Conservation (phyloP, 2,329 filamentous ascomycete genomes). For the Simplicillium sp. region DNA sequence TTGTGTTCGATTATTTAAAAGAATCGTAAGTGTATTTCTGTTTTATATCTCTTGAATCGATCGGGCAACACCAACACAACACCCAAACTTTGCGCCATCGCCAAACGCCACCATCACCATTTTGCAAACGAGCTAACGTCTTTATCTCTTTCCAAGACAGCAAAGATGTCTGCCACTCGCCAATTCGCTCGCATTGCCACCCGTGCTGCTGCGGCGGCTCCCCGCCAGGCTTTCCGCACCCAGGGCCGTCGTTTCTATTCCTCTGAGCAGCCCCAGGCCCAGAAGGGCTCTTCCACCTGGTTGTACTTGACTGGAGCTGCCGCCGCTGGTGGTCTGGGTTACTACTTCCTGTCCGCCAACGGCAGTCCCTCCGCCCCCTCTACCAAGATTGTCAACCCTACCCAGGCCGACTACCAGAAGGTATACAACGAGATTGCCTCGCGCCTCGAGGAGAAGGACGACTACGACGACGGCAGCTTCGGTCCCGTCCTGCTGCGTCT, state of each 20-base stretch:
- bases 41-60: too few species aligned
- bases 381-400: constrained; percentile 58
- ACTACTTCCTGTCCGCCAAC: constrained; percentile 54
- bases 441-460: constrained; percentile 75
- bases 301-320: constrained; percentile 50
- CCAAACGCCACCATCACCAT: background rate
- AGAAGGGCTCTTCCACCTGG: constrained; percentile 35
- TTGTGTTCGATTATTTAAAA: constrained; percentile 1
- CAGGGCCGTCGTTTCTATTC: constrained; percentile 73
- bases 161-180: constrained; percentile 21
- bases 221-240: constrained; percentile 62
- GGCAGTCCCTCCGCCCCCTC: constrained; percentile 35
- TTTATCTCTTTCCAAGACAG: constrained; percentile 21
- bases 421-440: constrained; percentile 83
- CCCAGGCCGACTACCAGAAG: constrained; percentile 84
- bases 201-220: constrained; percentile 45
- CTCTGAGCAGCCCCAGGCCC: constrained; percentile 48
- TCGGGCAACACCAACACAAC: too few species aligned
- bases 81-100: too few species aligned
- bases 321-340: constrained; percentile 53
- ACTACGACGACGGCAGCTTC: constrained; percentile 95
- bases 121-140: constrained; percentile 19
- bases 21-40: constrained; percentile 1
- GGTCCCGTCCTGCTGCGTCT: constrained; percentile 84
- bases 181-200: constrained; percentile 49